Conservation (phyloP, 306 rosid genomes). For the Cyamopsis tetragonoloba region DNA sequence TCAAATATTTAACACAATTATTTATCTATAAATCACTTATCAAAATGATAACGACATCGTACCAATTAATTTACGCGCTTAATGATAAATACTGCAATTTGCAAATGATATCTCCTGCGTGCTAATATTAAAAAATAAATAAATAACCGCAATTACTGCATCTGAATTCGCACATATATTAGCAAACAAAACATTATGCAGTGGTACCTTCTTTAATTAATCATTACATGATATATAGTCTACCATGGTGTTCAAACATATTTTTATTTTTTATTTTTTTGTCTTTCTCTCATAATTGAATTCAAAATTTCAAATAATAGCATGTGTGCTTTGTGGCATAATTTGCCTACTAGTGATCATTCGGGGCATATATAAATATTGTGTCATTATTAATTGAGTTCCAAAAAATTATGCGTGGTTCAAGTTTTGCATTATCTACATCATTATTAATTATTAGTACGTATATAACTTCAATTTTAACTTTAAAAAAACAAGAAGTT, state of each 20-base stretch:
- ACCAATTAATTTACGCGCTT: too few species aligned
- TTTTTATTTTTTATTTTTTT: neutral
- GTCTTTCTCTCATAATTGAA: neutral
- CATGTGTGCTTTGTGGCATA: too few species aligned
- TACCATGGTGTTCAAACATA: neutral
- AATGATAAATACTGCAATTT: too few species aligned
- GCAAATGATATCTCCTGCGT: neutral
- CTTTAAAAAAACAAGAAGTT: neutral
- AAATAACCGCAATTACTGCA: conserved; percentile 25
- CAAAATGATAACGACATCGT: too few species aligned
- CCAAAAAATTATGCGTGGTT: neutral
- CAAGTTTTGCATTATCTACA: neutral
- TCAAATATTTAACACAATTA: too few species aligned
- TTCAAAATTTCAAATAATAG: neutral
- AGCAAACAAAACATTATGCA: conserved; percentile 1
- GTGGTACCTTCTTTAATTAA: neutral
- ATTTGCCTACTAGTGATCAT: too few species aligned
- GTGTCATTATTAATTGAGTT: neutral
- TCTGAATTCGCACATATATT: neutral
- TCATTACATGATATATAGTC: neutral
- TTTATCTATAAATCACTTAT: too few species aligned
- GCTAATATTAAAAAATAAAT: too few species aligned
- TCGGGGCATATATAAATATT: too few species aligned
- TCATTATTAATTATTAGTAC: neutral
- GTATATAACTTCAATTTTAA: neutral